Conservation (phyloP, 371 early-diverging fungal genomes). For the Rhizomucor miehei region DNA sequence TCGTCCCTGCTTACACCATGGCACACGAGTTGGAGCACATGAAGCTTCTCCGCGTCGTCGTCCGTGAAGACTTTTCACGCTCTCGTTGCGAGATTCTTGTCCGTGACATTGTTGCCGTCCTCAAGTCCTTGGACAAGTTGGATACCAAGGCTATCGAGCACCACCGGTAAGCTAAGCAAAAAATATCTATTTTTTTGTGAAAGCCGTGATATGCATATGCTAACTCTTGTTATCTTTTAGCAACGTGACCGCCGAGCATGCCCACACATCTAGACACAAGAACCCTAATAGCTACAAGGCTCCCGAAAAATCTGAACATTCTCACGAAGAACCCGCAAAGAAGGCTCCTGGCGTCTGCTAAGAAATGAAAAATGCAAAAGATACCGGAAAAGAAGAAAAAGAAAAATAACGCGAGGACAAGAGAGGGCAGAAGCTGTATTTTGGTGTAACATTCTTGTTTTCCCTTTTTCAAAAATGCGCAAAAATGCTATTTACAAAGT, state of each 20-base stretch:
- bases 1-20: conserved; percentile 60
- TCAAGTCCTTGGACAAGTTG: conserved; percentile 28
- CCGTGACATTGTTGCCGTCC: conserved; percentile 31
- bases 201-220: background rate
- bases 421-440: no score
- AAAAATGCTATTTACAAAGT: background rate
- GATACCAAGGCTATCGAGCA: conserved; percentile 27
- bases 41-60: conserved; percentile 54
- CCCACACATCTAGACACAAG: conserved; percentile 23
- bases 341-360: conserved; percentile 19
- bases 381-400: no score
- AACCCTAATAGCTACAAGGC: conserved; percentile 11
- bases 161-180: conserved; percentile 16
- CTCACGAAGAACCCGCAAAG: conserved; percentile 8
- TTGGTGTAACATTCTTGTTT: no score
- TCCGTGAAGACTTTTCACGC: conserved; percentile 52
- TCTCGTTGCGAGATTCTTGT: conserved; percentile 42
- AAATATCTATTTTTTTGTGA: background rate
- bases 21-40: conserved; percentile 41
- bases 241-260: conserved; percentile 16
- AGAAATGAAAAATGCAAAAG: background rate
- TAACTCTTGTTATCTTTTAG: conserved; percentile 10
- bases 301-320: background rate
- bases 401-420: no score
- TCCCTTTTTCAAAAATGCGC: background rate